phyloP scores from a whole-genome alignment of 371 early-diverging fungal species.

The Actinomortierella wolfii region DNA sequence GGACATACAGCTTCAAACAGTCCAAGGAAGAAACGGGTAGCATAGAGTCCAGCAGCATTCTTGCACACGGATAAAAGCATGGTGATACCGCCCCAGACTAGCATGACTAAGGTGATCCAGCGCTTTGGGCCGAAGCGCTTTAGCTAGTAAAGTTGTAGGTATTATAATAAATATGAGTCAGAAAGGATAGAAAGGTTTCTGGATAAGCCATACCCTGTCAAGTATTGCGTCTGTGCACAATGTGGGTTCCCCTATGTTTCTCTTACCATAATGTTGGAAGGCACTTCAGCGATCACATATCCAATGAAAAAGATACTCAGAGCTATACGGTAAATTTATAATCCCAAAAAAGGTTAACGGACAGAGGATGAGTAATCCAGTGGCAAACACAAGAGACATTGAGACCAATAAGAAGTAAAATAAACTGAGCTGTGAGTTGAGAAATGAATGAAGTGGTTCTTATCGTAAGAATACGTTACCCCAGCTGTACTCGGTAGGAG shows the following conservation, averaged over 20 bases:
- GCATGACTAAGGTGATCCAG: constrained; percentile 78
- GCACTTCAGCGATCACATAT: constrained; percentile 69
- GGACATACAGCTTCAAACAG: constrained; percentile 55
- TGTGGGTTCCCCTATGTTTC: no score
- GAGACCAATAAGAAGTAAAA: no score
- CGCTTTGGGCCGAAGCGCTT: constrained; percentile 68
- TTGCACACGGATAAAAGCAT: constrained; percentile 63
- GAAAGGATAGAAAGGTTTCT: no score
- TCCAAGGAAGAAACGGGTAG: constrained; percentile 72
- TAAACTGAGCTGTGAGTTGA: no score
- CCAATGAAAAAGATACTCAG: constrained; percentile 69
- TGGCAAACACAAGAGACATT: no score
- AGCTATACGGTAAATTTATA: constrained; percentile 18
- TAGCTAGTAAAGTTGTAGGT: constrained; percentile 56
- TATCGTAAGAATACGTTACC: constrained; percentile 7
- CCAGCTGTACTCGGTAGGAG: constrained; percentile 54
- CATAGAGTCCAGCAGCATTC: constrained; percentile 55
- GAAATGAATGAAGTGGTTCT: no score
- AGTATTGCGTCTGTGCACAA: constrained; percentile 66
- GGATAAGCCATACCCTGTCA: constrained; percentile 71
- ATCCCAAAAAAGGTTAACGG: no score
- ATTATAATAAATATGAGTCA: no score
- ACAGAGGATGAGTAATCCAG: no score
- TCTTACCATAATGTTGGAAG: constrained; percentile 68
- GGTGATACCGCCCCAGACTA: constrained; percentile 69